These are phyloP conservation scores for Parasitella parasitica DNA, from an alignment of 371 early-diverging fungal species.

Conservation along the genomic window DNA sequence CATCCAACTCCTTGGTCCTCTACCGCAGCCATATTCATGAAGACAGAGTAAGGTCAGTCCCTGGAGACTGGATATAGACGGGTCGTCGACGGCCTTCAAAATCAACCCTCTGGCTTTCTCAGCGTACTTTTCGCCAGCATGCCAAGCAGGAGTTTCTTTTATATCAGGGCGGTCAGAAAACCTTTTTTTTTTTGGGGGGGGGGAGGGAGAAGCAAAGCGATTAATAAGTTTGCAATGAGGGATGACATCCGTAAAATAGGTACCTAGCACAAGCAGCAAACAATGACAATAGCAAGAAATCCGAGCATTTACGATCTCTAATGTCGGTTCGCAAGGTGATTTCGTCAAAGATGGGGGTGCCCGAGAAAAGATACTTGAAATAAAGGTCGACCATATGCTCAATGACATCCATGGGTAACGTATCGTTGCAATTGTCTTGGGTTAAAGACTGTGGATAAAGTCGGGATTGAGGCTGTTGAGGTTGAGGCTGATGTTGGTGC, in stretches of 20 bases:
- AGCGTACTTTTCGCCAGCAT: conserved; percentile 49
- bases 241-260: no score
- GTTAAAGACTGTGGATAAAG: not conserved
- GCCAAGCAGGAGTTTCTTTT: conserved; percentile 47
- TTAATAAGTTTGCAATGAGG: no score
- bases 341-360: conserved; percentile 54
- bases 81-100: conserved; percentile 42
- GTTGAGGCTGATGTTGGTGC: not conserved
- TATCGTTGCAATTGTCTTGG: not conserved
- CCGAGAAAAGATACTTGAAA: conserved; percentile 48
- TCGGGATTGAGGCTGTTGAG: not conserved
- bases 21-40: conserved; percentile 62
- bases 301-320: conserved; percentile 27
- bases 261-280: conserved; percentile 47
- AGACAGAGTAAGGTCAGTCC: conserved; percentile 54
- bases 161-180: conserved; percentile 42
- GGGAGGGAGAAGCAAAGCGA: no score
- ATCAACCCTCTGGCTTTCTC: conserved; percentile 34
- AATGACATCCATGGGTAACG: conserved; percentile 40
- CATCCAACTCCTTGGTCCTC: conserved; percentile 70
- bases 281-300: conserved; percentile 36
- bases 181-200: conserved; percentile 16
- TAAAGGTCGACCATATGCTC: conserved; percentile 56
- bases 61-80: conserved; percentile 52
- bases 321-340: conserved; percentile 28